Evolutionary conservation across 441 rosid genomes (phyloP).

Genomic region (Syzygium syzygioides): DNA sequence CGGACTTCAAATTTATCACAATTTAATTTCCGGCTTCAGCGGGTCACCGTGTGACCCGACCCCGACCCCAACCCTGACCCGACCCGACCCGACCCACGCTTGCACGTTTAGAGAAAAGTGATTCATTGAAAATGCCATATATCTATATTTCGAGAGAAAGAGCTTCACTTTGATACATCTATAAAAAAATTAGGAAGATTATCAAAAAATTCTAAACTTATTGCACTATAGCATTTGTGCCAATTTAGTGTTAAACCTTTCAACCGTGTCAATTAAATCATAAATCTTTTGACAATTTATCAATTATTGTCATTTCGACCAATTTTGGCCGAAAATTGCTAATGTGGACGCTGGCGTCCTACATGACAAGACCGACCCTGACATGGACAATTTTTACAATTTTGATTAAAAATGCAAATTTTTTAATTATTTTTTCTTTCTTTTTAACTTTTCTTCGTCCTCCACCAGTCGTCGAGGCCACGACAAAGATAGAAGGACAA

Average conservation of each 20-base stretch:
- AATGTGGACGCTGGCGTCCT: accelerated
- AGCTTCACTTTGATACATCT: not conserved
- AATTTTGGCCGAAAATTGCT: not conserved
- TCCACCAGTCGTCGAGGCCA: accelerated
- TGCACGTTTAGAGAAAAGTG: not conserved
- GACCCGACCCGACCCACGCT: not conserved
- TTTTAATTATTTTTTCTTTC: too few relatives aligned
- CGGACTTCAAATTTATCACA: not conserved
- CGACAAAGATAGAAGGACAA: not conserved
- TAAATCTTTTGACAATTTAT: accelerated
- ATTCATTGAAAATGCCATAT: not conserved
- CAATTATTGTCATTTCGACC: not conserved
- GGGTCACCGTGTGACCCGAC: not conserved
- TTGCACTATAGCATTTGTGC: accelerated
- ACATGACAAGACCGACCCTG: accelerated
- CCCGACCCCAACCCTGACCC: not conserved
- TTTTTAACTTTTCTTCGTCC: not conserved
- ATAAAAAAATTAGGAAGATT: not conserved
- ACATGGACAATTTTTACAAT: accelerated
- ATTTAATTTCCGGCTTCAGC: not conserved
- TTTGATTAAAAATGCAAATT: too few relatives aligned
- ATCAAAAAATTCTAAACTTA: not conserved
- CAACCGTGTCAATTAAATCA: not conserved
- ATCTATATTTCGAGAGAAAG: too few relatives aligned
- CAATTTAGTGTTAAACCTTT: not conserved